Evolutionary conservation across 1,284 basidiomycete species (phyloP).

Genomic region (Rhodotorula sp.): DNA sequence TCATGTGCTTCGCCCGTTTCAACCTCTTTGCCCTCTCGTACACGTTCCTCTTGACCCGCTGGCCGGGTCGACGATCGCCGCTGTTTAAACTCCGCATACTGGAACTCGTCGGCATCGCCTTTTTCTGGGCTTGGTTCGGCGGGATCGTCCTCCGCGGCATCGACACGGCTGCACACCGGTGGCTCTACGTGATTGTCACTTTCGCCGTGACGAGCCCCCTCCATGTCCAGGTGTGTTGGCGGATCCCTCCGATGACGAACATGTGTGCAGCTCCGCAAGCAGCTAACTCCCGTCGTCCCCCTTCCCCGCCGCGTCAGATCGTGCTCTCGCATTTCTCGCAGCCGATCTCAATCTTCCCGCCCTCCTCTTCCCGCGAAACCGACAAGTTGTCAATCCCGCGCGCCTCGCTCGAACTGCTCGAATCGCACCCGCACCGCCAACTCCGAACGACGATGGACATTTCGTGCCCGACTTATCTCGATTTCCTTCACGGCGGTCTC

Average conservation of each 20-base stretch:
- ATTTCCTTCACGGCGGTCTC: constrained; percentile 86
- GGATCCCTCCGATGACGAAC: background rate
- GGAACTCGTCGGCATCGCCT: constrained; percentile 65
- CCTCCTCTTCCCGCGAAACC: constrained; percentile 6
- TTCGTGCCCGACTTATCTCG: constrained; percentile 75
- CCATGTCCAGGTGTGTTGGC: constrained; percentile 64
- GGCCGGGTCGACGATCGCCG: constrained; percentile 50
- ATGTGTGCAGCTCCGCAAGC: constrained; percentile 44
- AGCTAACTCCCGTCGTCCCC: constrained; percentile 40
- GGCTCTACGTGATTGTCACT: constrained; percentile 72
- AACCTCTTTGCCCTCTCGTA: constrained; percentile 93
- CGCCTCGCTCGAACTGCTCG: constrained; percentile 71
- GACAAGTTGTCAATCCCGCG: constrained; percentile 14
- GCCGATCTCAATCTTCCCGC: constrained; percentile 53
- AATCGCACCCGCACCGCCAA: constrained; percentile 90
- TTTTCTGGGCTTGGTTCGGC: constrained; percentile 80
- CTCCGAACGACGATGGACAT: constrained; percentile 95
- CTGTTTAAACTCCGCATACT: constrained; percentile 47
- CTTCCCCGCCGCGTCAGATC: constrained; percentile 61
- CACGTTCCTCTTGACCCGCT: constrained; percentile 63
- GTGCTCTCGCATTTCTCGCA: constrained; percentile 97
- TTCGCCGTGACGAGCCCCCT: constrained; percentile 78
- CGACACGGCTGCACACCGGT: constrained; percentile 63
- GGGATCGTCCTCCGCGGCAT: constrained; percentile 58
- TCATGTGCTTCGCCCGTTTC: constrained; percentile 89